Evolutionary conservation across 2,329 filamentous ascomycete species (phyloP).

Genomic region (Aspergillus ustus): DNA sequence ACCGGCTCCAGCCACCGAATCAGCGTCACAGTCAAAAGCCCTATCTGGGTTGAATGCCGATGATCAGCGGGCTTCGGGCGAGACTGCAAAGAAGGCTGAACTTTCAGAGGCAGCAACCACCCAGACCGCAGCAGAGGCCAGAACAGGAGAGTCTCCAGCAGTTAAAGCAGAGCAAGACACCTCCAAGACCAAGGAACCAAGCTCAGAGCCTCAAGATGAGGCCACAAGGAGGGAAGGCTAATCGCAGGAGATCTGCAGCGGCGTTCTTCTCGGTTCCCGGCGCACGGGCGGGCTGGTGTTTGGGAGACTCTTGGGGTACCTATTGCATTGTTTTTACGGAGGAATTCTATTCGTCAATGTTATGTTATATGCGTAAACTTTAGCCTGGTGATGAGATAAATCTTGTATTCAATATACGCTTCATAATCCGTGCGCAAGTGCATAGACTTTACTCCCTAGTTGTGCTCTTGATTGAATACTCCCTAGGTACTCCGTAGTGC

Average conservation of each 20-base stretch:
- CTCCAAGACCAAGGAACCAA: conserved; percentile 27
- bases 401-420: not conserved
- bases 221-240: conserved; percentile 38
- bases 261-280: conserved; percentile 34
- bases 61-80: conserved; percentile 19
- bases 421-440: not conserved
- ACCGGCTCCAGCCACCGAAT: conserved; percentile 25
- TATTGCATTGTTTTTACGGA: conserved; percentile 13
- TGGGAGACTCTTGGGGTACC: conserved; percentile 22
- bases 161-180: conserved; percentile 19
- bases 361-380: conserved; percentile 5
- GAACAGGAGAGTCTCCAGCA: conserved; percentile 21
- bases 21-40: conserved; percentile 23
- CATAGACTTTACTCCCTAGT: not conserved
- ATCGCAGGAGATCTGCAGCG: conserved; percentile 24
- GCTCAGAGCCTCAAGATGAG: conserved; percentile 32
- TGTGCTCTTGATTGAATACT: not conserved
- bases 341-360: conserved; percentile 10
- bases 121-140: conserved; percentile 21
- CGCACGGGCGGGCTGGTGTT: conserved; percentile 45
- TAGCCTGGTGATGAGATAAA: conserved; percentile 8
- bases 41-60: conserved; percentile 28
- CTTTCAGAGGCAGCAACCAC: conserved; percentile 17
- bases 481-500: no score
- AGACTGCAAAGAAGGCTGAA: conserved; percentile 23